These are phyloP conservation scores for Trypanosoma brucei DNA, from an alignment of 208 protist species.

Conservation along the genomic window DNA sequence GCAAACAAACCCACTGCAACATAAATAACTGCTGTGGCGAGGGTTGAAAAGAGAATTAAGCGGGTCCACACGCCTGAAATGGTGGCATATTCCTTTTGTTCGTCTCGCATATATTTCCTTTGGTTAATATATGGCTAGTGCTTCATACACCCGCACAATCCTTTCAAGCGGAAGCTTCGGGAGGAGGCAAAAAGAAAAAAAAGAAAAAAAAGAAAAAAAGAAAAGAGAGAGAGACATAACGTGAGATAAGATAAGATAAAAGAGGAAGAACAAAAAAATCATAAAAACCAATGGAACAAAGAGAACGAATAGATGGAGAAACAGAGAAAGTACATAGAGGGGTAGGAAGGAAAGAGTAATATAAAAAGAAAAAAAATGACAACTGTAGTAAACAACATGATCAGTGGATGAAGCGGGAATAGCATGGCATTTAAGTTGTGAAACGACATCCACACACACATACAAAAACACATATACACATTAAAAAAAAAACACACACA, in stretches of 20 bases:
- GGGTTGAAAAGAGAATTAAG: constrained; percentile 58
- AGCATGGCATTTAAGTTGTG: too few relatives aligned
- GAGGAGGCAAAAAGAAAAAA: neutral
- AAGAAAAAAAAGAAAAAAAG: constrained; percentile 1
- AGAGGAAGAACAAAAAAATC: constrained; percentile 7
- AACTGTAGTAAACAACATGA: too few relatives aligned
- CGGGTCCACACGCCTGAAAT: constrained; percentile 37
- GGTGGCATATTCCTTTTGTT: neutral
- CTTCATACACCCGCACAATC: too few relatives aligned
- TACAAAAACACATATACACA: too few relatives aligned
- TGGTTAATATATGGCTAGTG: too few relatives aligned
- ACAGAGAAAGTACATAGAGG: neutral
- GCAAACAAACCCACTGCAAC: constrained; percentile 54
- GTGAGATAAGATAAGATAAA: neutral
- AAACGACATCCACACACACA: too few relatives aligned
- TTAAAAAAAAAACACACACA: too few relatives aligned
- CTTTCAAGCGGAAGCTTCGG: too few relatives aligned
- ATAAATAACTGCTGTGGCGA: constrained; percentile 51
- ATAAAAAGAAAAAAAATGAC: neutral
- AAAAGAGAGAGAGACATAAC: too few relatives aligned
- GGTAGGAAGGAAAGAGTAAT: neutral
- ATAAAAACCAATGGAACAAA: constrained; percentile 11
- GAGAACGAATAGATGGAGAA: neutral
- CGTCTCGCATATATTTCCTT: neutral
- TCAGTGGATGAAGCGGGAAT: too few relatives aligned